A percentile compares a stretch with the other conserved stretches of the same genome.
phyloP scores from a whole-genome alignment of 305 asterid species.

The Rubia tinctorum region DNA sequence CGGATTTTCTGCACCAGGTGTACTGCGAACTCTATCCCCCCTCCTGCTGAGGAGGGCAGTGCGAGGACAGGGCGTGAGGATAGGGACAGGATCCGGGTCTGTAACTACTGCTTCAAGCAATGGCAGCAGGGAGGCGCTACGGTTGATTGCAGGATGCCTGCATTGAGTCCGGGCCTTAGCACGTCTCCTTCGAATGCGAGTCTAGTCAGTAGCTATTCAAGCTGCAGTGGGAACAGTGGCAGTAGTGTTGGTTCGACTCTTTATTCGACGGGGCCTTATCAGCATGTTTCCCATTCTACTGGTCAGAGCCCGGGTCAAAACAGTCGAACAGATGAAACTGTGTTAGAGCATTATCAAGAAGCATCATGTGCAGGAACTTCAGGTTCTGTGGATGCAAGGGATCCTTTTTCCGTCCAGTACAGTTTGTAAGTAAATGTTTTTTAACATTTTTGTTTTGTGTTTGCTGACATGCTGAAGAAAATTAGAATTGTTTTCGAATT shows the following conservation, averaged over 20 bases:
- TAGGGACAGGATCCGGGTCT: slow-evolving; percentile 61
- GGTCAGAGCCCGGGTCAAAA: slow-evolving; percentile 38
- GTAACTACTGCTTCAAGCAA: slow-evolving; percentile 74
- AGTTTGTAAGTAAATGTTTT: slow-evolving; percentile 58
- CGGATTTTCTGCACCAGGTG: slow-evolving; percentile 82
- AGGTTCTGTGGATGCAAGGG: slow-evolving; percentile 34
- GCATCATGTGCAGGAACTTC: slow-evolving; percentile 34
- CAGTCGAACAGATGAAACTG: slow-evolving; percentile 39
- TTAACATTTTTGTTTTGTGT: slow-evolving; percentile 10
- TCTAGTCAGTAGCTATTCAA: slow-evolving; percentile 65
- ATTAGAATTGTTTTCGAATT: not conserved
- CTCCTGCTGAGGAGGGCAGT: slow-evolving; percentile 48
- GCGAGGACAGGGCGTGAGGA: slow-evolving; percentile 46
- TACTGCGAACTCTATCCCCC: slow-evolving; percentile 55
- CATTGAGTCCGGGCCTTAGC: slow-evolving; percentile 49
- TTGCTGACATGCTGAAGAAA: not conserved
- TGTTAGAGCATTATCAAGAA: slow-evolving; percentile 31
- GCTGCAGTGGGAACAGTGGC: slow-evolving; percentile 60
- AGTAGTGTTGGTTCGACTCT: slow-evolving; percentile 65
- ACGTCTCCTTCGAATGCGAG: slow-evolving; percentile 67
- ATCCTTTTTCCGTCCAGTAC: slow-evolving; percentile 38
- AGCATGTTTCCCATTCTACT: slow-evolving; percentile 48
- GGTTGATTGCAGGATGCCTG: slow-evolving; percentile 39
- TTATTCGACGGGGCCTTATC: slow-evolving; percentile 60
- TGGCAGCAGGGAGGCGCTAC: slow-evolving; percentile 50